A percentile compares a stretch with the other conserved stretches of the same genome.
Conservation (phyloP, 257 asterid genomes). For the Rhazya stricta region DNA sequence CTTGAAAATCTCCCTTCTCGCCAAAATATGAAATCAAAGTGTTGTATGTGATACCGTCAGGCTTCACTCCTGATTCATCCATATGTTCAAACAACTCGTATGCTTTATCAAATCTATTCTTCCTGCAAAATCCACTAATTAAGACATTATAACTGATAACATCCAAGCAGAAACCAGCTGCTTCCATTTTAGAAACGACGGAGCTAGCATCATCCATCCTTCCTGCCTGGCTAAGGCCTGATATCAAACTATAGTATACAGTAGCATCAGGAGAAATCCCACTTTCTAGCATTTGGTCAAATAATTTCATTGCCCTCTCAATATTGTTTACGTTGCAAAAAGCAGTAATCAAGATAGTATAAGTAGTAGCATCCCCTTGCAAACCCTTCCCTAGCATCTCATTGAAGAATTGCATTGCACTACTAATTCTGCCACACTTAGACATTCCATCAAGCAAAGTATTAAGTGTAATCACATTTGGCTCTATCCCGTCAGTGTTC, state of each 20-base stretch:
- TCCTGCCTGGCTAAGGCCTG: slow-evolving; percentile 64
- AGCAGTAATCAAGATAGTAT: slow-evolving; percentile 59
- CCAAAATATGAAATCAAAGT: slow-evolving; percentile 65
- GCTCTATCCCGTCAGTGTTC: slow-evolving; percentile 38
- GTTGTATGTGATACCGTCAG: slow-evolving; percentile 72
- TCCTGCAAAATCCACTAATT: slow-evolving; percentile 70
- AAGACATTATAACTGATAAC: slow-evolving; percentile 53
- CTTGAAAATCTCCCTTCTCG: slow-evolving; percentile 45
- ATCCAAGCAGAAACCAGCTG: slow-evolving; percentile 67
- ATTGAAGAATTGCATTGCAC: slow-evolving; percentile 45
- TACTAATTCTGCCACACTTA: slow-evolving; percentile 52
- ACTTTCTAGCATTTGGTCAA: slow-evolving; percentile 52
- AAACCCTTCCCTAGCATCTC: slow-evolving; percentile 55
- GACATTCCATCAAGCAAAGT: slow-evolving; percentile 70
- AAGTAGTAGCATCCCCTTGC: slow-evolving; percentile 48
- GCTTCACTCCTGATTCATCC: slow-evolving; percentile 49
- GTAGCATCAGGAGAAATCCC: slow-evolving; percentile 64
- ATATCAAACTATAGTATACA: slow-evolving; percentile 61
- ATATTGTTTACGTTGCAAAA: slow-evolving; percentile 67
- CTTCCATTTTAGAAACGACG: slow-evolving; percentile 47
- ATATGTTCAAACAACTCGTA: slow-evolving; percentile 53
- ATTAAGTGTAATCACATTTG: slow-evolving; percentile 50
- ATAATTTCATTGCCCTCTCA: slow-evolving; percentile 60
- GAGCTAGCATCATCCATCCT: slow-evolving; percentile 60
- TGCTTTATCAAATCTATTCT: slow-evolving; percentile 53